A percentile compares a stretch with the other conserved stretches of the same genome.
Conservation (phyloP, 169 alveolate genomes). For the Plasmodium malariae region DNA sequence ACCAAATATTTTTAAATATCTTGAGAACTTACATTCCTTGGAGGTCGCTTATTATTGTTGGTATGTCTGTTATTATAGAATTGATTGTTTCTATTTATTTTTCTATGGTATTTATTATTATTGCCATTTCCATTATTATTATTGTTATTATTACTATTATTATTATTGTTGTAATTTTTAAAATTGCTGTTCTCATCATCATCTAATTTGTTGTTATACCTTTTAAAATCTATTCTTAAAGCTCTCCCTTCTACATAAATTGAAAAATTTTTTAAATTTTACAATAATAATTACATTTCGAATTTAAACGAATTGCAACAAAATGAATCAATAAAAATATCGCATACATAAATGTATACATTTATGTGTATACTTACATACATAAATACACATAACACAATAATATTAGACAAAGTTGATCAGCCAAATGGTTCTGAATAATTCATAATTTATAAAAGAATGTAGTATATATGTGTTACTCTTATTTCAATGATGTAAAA, state of each 20-base stretch:
- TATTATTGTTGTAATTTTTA: conserved; percentile 32
- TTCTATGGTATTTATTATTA: conserved; percentile 21
- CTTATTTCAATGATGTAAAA: too few relatives aligned
- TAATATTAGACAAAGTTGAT: too few relatives aligned
- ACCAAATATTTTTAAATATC: neutral
- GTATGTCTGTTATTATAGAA: conserved; percentile 71
- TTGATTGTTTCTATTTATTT: conserved; percentile 47
- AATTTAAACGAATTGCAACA: neutral
- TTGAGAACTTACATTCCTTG: conserved; percentile 28
- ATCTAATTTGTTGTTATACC: conserved; percentile 23
- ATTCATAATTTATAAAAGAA: too few relatives aligned
- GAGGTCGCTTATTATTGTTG: conserved; percentile 56
- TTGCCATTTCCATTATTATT: conserved; percentile 18
- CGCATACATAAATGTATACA: neutral
- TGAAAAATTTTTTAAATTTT: neutral
- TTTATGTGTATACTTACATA: neutral
- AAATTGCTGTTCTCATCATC: conserved; percentile 35
- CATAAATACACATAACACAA: too few relatives aligned
- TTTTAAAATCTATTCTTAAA: conserved; percentile 73
- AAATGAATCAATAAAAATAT: neutral
- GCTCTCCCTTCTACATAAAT: conserved; percentile 72
- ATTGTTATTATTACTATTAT: conserved; percentile 25
- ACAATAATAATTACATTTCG: neutral
- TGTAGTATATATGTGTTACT: too few relatives aligned
- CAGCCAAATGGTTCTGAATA: too few relatives aligned